Conservation (phyloP, 2,329 filamentous ascomycete species). For the Colletotrichum sansevieriae region DNA sequence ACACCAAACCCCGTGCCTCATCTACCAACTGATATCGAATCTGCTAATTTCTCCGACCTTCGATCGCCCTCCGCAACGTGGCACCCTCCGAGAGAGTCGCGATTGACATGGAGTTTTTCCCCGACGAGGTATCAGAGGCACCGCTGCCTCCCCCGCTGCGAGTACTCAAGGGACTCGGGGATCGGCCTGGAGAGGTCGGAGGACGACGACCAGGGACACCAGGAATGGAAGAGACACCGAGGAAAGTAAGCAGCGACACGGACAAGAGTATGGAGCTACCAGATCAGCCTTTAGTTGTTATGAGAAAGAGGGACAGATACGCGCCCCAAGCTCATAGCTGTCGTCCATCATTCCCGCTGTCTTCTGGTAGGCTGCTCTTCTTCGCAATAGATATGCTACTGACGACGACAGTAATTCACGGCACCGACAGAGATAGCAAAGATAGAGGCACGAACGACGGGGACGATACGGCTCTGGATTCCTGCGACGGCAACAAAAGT, state of each 20-base stretch:
- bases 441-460: not conserved
- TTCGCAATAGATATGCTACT: not conserved
- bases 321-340: not conserved
- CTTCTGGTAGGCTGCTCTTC: conserved; percentile 9
- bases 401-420: conserved; percentile 3
- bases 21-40: not conserved
- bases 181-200: conserved; percentile 18
- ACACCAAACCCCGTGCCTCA: conserved; percentile 24
- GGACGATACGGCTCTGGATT: not conserved
- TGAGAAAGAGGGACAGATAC: conserved; percentile 50
- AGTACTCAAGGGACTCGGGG: conserved; percentile 59
- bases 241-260: conserved; percentile 45
- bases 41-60: conserved; percentile 10
- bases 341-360: not conserved
- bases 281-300: conserved; percentile 50
- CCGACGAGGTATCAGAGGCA: conserved; percentile 42
- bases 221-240: conserved; percentile 37
- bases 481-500: not conserved
- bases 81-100: conserved; percentile 48
- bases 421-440: not conserved
- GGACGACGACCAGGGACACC: not conserved
- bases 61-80: conserved; percentile 48
- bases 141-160: conserved; percentile 60
- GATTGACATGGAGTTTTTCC: conserved; percentile 50
- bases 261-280: conserved; percentile 24